Percentiles rank a stretch among this genome's conserved stretches.
Evolutionary conservation across 345 rosid genomes (phyloP).

Genomic region (Alliaria petiolata): DNA sequence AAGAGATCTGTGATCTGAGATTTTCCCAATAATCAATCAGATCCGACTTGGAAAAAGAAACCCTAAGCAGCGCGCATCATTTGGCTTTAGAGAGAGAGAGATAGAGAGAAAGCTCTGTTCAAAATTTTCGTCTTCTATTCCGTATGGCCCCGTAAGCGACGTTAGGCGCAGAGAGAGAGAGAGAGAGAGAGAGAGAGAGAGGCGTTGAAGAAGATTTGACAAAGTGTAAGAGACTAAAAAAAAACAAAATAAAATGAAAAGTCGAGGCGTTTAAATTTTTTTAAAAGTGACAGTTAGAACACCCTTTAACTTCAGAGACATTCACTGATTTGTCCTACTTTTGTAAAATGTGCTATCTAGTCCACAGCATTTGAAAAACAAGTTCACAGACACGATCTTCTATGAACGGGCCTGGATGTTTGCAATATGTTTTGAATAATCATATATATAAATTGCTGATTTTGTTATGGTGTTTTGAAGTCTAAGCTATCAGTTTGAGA

Average conservation of each 20-base stretch:
- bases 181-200: background rate
- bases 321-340: background rate
- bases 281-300: conserved; percentile 16
- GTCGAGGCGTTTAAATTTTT: background rate
- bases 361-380: too few species aligned
- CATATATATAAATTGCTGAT: background rate
- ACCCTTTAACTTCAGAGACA: conserved; percentile 2
- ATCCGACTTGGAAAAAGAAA: conserved; percentile 30
- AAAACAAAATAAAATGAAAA: background rate
- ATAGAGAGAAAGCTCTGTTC: background rate
- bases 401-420: too few species aligned
- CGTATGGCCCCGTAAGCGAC: conserved; percentile 25
- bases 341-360: background rate
- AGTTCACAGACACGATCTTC: conserved; percentile 5
- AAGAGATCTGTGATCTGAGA: conserved; percentile 33
- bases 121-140: background rate
- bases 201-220: conserved; percentile 28
- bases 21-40: background rate
- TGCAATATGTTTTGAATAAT: background rate
- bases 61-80: conserved; percentile 16
- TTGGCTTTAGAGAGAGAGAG: background rate
- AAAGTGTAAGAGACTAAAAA: background rate
- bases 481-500: background rate
- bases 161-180: conserved; percentile 24
- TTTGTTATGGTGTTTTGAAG: background rate